phyloP scores from a whole-genome alignment of 1,284 basidiomycete genomes.

The Heterobasidion parviporum region DNA sequence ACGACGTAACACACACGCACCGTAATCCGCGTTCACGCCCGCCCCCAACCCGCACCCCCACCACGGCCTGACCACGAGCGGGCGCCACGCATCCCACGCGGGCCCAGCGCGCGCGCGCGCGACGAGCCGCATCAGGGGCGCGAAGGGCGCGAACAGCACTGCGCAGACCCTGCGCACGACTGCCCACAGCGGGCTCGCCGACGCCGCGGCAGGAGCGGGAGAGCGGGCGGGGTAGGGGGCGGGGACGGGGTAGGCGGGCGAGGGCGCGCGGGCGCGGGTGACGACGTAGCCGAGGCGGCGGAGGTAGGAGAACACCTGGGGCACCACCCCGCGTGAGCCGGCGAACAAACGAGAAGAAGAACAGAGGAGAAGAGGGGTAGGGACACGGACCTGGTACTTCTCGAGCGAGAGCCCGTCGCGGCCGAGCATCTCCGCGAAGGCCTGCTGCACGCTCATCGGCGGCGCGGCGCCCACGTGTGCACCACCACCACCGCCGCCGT shows the following conservation, averaged over 20 bases:
- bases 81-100: no score
- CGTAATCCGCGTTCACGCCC: constrained; percentile 36
- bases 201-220: background rate
- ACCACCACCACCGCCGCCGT: constrained; percentile 26
- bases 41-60: constrained; percentile 30
- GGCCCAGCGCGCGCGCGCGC: no score
- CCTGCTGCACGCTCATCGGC: constrained; percentile 89
- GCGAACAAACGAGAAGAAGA: no score
- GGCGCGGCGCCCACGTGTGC: constrained; percentile 34
- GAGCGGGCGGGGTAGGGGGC: constrained; percentile 20
- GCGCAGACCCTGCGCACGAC: constrained; percentile 23
- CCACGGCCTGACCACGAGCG: no score
- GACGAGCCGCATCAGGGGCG: no score
- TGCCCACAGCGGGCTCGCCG: constrained; percentile 8
- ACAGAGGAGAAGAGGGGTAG: no score
- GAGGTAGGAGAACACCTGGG: constrained; percentile 92
- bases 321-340: no score
- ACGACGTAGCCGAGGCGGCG: constrained; percentile 89
- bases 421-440: constrained; percentile 78
- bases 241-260: constrained; percentile 48
- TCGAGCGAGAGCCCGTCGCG: constrained; percentile 73
- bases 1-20: constrained; percentile 20
- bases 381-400: no score
- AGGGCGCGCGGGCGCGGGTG: constrained; percentile 62
- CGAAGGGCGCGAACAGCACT: no score